Evolutionary conservation across 495 filamentous ascomycete genomes (phyloP), one percentile per base, ranked within the genome.

Genomic region (Chaetomidium leptoderma): DNA sequence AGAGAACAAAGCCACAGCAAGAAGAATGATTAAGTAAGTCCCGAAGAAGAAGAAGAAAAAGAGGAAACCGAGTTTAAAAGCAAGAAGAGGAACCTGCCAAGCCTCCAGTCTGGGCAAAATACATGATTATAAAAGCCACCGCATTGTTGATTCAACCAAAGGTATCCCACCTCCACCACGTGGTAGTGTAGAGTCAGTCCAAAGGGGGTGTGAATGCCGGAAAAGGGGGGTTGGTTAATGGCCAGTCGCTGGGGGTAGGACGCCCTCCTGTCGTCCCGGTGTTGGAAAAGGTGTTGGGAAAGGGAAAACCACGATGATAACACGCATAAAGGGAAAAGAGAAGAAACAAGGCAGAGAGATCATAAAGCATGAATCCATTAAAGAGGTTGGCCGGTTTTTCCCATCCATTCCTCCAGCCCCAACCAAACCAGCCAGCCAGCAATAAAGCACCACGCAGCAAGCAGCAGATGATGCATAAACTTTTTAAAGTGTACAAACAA

Each of bases 401-500:
- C 27, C 32, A 17, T 13, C 30, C 47, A 23, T 26, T 51, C 47
- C 21, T 36, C 47, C 4, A 27, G 8, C n/a, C 35, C 24, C 23
- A 27, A 3, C 23, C 27, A 19, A 16, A 36, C 21, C 47, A 23
- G 11, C 32, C 32, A 26, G 16, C 9, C 46, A 23, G 16, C 6
- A 11, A 13, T 17, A 6, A 37, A 29, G 29, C 32, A 37, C 23
- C 4, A 29, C 23, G 13, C 14, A 53, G 17, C 47, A 16, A 44
- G 39, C 30, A 39, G 1, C 10, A 23, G 3, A 36, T 7, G 36
- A 19, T 23, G 39, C 21, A 46, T 17, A 29, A 39, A 52, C 49
- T 52, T 52, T 52, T 52, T 13, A 48, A 36, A 36, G 29, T 50
- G 32, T 36, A 50, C 30, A 50, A 29, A 36, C 47, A 26, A 50